Evolutionary conservation across 768 basidiomycete species (phyloP).

Genomic region (Termitomyces sp.): DNA sequence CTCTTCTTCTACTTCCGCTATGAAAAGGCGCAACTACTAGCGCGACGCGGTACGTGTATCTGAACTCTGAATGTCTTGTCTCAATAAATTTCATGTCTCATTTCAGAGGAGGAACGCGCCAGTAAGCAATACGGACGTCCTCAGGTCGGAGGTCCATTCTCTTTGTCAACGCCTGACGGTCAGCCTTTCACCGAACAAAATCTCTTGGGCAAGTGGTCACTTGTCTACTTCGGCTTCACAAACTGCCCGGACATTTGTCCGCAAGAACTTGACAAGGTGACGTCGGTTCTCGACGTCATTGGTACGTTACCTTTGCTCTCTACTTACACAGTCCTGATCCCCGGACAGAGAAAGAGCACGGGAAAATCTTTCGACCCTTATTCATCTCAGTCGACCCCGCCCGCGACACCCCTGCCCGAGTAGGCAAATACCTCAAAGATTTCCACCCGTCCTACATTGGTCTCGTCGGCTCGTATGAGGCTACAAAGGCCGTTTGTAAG

Average conservation of each 20-base stretch:
- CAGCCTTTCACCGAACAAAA: constrained; percentile 78
- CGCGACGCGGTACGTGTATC: constrained; percentile 62
- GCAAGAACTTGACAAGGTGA: constrained; percentile 95
- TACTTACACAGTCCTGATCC: not conserved
- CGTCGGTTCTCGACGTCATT: constrained; percentile 64
- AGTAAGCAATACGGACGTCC: constrained; percentile 79
- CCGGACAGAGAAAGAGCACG: constrained; percentile 60
- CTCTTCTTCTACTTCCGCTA: constrained; percentile 85
- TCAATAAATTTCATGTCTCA: not conserved
- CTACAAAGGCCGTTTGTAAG: constrained; percentile 87
- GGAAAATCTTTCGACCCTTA: constrained; percentile 76
- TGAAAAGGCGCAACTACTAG: constrained; percentile 77
- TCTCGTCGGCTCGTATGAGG: constrained; percentile 78
- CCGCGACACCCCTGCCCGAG: constrained; percentile 66
- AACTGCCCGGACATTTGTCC: constrained; percentile 99
- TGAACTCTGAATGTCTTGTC: not conserved
- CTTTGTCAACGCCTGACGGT: constrained; percentile 62
- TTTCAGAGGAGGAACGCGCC: constrained; percentile 70
- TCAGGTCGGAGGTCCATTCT: constrained; percentile 89
- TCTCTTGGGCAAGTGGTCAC: constrained; percentile 86
- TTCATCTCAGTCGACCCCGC: constrained; percentile 98
- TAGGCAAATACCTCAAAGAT: constrained; percentile 68
- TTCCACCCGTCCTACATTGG: constrained; percentile 92
- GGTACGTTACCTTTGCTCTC: constrained; percentile 44
- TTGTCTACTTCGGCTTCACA: constrained; percentile 97